Evolutionary conservation across 371 early-diverging fungal genomes (phyloP), one percentile per base, ranked within the genome.

Genomic region (Saksenaea vasiformis): DNA sequence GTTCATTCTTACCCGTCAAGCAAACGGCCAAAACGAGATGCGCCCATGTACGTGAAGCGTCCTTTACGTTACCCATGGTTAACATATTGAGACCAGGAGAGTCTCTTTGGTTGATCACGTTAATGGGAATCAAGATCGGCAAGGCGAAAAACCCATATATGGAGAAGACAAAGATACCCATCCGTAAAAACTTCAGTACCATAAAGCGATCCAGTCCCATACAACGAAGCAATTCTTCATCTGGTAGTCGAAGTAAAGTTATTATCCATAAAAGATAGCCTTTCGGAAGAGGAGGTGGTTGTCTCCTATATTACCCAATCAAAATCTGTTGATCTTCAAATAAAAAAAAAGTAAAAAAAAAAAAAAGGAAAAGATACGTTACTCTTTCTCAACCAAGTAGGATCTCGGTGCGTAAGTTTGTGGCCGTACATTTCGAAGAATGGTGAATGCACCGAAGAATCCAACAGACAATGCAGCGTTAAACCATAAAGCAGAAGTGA

Each of bases 191-290:
- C 39, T 87, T 83, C n/a, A 92, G 66, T 31, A 90, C 90, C 91
- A 93, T 90, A 72, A 84, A 93, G 13, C 89, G 80, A 72, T 93
- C 93, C 43, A 93, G 81, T 2, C 91, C 91, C 62, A 87, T 83
- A 4, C 83, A 76, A 22, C 73, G 71, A 17, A 91, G 79, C 10
- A 92, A 70, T 11, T 78, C 78, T 3, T 78, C 77, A 56, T 92
- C 91, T 39, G 75, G 63, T 62, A 85, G 73, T 35, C 64, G 66
- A n/a, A 91, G 73, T 27, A 87, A 62, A 1, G 84, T 70, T 15
- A 72, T 53, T 58, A 93, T 73, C 93, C 93, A 93, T 26, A 68
- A 64, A 10, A 90, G 67, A 39, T 74, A 60, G 3, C 87, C 80
- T 8, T 59, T 47, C 38, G 86, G 76, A 22, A 90, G 67, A 8